Evolutionary conservation across 1,139 yeast genomes (phyloP), one percentile per base, ranked within the genome.

Genomic region (Zygotorulaspora mrakii): DNA sequence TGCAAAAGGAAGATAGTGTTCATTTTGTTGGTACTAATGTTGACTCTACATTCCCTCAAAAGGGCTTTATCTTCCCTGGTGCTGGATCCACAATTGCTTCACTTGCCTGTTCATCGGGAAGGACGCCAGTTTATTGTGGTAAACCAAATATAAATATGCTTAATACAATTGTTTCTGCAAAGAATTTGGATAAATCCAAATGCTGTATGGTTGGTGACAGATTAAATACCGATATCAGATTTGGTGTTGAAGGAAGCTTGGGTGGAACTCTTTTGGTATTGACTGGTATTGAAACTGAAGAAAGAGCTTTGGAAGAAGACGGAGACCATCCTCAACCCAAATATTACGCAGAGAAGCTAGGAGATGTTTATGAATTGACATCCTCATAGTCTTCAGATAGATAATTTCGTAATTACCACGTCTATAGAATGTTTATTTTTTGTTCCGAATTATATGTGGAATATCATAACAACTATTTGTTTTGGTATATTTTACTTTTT

Each of bases 121-220:
- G 96, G 51, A 67, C 75, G 48, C 88, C 89, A 2, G 70, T 75
- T 14, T 82, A 91, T 1, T 83, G 96, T 55, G 98, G 98, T 37
- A 91, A 91, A 61, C 98, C 98, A 12, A 80, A 82, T 42, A 79
- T 76, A 51, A 81, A 83, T 37, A 89, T 91, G 96, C 76, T 91
- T 81, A 85, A 87, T 58, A 81, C 95, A 17, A 85, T 91, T 59
- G 77, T 82, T 48, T 84, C 86, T 6, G 81, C 80, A 36, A 60
- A 65, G 16, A 61, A 73, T 13, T 67, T 77, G 27, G 77, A 78
- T 45, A 82, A 86, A 28, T 56, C 68, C 10, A 72, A 76, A 43
- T 83, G 95, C 6, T 74, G 91, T 50, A 91, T 91, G 97, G 77
- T 91, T 48, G 99, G 99, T 20, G 99, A 91, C 62, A 74, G 98